Base-by-base conservation (phyloP, 805 yeast species). In the Wickerhamiella sergipiensis region DNA sequence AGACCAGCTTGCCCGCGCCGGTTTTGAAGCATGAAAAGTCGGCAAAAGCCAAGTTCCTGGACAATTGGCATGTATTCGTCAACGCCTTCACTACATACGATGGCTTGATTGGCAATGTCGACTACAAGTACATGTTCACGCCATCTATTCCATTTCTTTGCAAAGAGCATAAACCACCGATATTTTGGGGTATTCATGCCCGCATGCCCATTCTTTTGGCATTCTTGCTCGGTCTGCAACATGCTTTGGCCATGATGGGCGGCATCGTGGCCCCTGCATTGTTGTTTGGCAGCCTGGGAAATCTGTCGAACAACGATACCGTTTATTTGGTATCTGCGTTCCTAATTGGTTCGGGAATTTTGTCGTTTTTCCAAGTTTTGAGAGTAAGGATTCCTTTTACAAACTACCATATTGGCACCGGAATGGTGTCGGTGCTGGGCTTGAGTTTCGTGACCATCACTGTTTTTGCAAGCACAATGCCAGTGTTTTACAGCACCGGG, bases 391-490 rank as follows among this genome's bases (percentile, higher is more conserved):
- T 88, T 51, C 80, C 74, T 17, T 75, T 74, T 47, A 86, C 95
- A 2, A 80, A 78, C 26, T 85, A 82, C 67, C 85, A 75, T 61
- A 64, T 88, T 21, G 97, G 96, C 33, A 86, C 96, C 0, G 97
- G 97, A 39, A 68, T 87, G 59, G 72, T 89, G 46, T 84, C 94
- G 12, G 95, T 88, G 40, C 94, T 87, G 21, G 97, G 96, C 57
- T 85, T 95, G 12, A 82, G 94, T 1, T 88, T 88, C 65, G 86
- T 95, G 15, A 86, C 95, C 23, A 83, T 88, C 61, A 74, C 90
- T 23, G 83, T 88, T 59, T 92, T 85, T 49, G 61, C 77, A n/a
- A 81, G 79, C 40, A 83, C 88, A 1, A 69, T 88, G 57, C 89
- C 95, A 18, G 70, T 81, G 71, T 84, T 88, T 94, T 88, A 89